phyloP scores from a whole-genome alignment of 495 filamentous ascomycete genomes.

The Letharia lupina region DNA sequence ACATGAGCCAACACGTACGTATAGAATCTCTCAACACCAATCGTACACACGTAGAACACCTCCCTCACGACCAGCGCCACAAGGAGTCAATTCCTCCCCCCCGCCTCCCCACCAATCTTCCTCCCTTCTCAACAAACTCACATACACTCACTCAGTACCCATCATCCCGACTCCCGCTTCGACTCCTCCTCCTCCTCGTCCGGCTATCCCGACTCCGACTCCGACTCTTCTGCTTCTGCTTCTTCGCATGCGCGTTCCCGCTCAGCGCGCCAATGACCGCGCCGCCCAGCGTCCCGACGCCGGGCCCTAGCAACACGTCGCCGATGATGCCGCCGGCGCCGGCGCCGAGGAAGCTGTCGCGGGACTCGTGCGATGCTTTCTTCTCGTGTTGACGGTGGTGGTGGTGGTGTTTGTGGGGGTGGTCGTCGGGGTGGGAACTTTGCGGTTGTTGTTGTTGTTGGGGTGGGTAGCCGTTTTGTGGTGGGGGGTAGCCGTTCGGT shows the following conservation, averaged over 20 bases:
- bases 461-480: constrained; percentile 1
- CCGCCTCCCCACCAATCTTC: too few species aligned
- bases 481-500: constrained; percentile 13
- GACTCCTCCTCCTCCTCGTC: constrained; percentile 8
- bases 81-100: too few species aligned
- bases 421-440: constrained; percentile 2
- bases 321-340: constrained; percentile 22
- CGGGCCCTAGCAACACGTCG: constrained; percentile 23
- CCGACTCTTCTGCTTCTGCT: constrained; percentile 18
- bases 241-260: constrained; percentile 23
- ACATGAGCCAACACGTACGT: background rate
- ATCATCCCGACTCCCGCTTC: constrained; percentile 8
- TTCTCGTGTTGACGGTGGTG: constrained; percentile 5
- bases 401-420: constrained; percentile 6
- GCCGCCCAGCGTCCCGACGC: constrained; percentile 24
- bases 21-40: background rate
- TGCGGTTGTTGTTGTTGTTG: constrained; percentile 4
- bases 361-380: constrained; percentile 6
- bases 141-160: background rate
- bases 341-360: constrained; percentile 23
- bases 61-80: constrained; percentile 4
- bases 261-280: constrained; percentile 24
- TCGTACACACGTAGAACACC: background rate
- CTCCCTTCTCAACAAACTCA: background rate
- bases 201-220: constrained; percentile 16